Evolutionary conservation across 2,329 filamentous ascomycete genomes (phyloP), one percentile per base, ranked within the genome.

Genomic region (Colletotrichum lindemuthianum): DNA sequence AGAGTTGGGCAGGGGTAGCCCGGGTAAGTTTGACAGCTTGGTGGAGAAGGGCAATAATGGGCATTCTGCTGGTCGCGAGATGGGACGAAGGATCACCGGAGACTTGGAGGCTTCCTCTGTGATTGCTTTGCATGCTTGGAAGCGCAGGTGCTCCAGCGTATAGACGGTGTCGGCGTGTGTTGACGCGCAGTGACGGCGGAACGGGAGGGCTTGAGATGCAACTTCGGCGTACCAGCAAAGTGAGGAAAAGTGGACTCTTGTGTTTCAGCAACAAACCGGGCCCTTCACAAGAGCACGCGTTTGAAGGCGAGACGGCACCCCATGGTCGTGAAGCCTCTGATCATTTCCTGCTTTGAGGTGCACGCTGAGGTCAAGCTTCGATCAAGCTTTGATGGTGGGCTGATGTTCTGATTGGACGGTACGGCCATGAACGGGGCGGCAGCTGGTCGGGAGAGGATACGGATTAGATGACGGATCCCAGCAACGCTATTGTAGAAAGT

Each of bases 221-320:
- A 61, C 51, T 56, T 50, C 12, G 51, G 51, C 51, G 51, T 15
- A 56, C 56, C 51, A 32, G 41, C 41, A 49, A 56, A 47, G 37
- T 48, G 47, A 65, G 58, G 10, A 61, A 61, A 55, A 61, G 58
- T 56, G 61, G 61, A 13, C 8, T 10, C 40, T 34, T 32, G 51
- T 56, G 63, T 65, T 65, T 65, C 63, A 65, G 63, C 40, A 65
- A 52, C 51, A 48, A 56, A 59, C 52, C 59, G 52, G 47, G 11
- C 51, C 48, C 63, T 51, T 51, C 51, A 65, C 58, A 43, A 36
- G 13, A 51, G 63, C 63, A 65, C 63, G 58, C 63, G 58, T 57
- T 24, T 47, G 41, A 65, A 47, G 45, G 36, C 56, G 45, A 45
- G 63, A 49, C 36, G 43, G 39, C 13, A 34, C 24, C 24, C 24